Evolutionary conservation across 2,329 filamentous ascomycete species (phyloP), one percentile per base, ranked within the genome.

Genomic region (Fusarium subglutinans): DNA sequence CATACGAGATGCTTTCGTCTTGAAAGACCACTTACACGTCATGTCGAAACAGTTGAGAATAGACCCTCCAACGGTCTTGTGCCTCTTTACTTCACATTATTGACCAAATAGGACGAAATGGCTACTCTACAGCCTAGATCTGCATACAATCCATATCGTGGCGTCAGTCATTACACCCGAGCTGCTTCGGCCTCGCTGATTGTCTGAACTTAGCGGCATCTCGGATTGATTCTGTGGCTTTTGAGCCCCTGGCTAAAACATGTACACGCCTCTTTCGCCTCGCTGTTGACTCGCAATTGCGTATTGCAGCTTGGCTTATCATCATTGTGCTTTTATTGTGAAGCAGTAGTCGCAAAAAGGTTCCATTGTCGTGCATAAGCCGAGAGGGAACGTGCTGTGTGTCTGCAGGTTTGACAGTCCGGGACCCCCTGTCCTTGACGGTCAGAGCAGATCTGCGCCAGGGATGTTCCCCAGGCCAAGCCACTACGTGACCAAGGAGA

Each of bases 371-470:
- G 48, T 61, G 71, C 58, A 73, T 24, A 51, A 65, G 63, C 41
- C 41, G 24, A 44, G 53, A 57, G 30, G 65, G 65, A 74, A 74
- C 66, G 71, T 73, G 55, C 70, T 55, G 61, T 41, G 61, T 57
- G 28, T 55, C 66, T 72, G 64, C 70, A 74, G 57, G 33, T 74
- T 54, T 74, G 72, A 75, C 72, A 75, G 68, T 47, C 72, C 63
- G 28, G 72, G 71, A 24, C 56, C 68, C 72, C 71, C 71, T 68
- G 63, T 38, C 35, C 18, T 41, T 44, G 44, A 33, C 55, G 62
- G 51, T 58, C 38, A 66, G 66, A 45, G 38, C 60, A 55, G 72
- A 74, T 74, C 72, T 72, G 28, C 72, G 43, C 38, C 63, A 74
- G 60, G 72, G 59, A 63, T 51, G 45, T 57, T 56, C 65, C 72